Base-by-base conservation (phyloP, 1,139 yeast species). In the Yueomyces sp. region DNA sequence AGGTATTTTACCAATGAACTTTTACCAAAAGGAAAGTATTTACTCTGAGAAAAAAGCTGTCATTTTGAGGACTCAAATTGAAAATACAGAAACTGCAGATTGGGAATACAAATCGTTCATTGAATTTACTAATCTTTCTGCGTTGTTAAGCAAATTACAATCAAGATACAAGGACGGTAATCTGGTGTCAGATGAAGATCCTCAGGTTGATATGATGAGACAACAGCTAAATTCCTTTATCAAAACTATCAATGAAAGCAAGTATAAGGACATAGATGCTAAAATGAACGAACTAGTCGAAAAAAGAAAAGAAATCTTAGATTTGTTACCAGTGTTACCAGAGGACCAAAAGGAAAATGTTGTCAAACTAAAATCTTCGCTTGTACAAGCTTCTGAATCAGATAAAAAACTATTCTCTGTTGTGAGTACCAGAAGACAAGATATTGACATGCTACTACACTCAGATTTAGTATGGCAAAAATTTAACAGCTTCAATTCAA, bases 1-100 rank as follows among this genome's bases (percentile, higher is more conserved):
- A 44, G 82, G 81, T 50, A 84, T 91, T 28, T 80, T 91, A 6
- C 97, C 98, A 2, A 69, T 87, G 54, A 76, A 80, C 39, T 85
- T 89, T 34, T 95, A 87, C 57, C 96, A 89, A 58, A 77, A 84
- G 53, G 74, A 85, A 44, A 85, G 96, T 52, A 69, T 78, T 50
- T 91, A 91, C 59, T 83, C 95, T 0, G 98, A 91, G 57, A 89
- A 84, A 57, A 84, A 86, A 61, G 89, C 95, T 0, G 78, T 76
- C 48, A 64, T 85, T 41, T 64, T 87, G 42, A 72, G 98, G 52
- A 71, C 69, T 43, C 91, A 85, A 55, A 70, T 80, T 40, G 97
- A 87, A 48, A 72, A 73, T 49, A 75, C 78, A 30, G 91, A 84
- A 44, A 73, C 86, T 11, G 84, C 95, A 0, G 78, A 86, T 49